Conservation (phyloP, 2,329 filamentous ascomycete species). For the Harringtonia aguacate region DNA sequence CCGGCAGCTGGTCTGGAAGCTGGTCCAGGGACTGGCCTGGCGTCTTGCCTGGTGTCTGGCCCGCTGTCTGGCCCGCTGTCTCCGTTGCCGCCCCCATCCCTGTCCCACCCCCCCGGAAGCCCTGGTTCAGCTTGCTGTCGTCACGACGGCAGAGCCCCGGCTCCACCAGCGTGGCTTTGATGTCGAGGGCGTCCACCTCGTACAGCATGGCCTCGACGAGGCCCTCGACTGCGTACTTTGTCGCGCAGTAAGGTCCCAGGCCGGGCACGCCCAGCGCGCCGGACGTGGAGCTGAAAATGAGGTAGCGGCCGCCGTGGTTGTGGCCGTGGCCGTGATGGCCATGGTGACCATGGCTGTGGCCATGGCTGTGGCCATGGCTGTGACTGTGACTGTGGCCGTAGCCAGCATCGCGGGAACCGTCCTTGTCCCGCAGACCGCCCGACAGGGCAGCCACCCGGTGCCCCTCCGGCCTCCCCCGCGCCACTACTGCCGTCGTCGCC, state of each 20-base stretch:
- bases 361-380: too few species aligned
- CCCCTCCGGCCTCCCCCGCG: not conserved
- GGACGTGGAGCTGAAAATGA: conserved; percentile 89
- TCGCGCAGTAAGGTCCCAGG: conserved; percentile 87
- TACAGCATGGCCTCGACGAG: conserved; percentile 95
- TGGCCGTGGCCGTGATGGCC: not conserved
- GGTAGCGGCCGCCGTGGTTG: conserved; percentile 56
- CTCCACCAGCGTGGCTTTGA: conserved; percentile 89
- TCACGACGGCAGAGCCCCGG: conserved; percentile 82
- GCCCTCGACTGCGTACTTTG: conserved; percentile 93
- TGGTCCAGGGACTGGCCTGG: too few species aligned
- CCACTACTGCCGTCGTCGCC: too few species aligned
- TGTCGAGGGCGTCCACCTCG: conserved; percentile 82
- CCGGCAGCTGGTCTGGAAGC: too few species aligned
- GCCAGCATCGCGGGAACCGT: too few species aligned
- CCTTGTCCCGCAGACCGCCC: too few species aligned
- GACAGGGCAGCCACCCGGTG: too few species aligned
- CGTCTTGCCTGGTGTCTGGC: too few species aligned
- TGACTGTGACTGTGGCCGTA: too few species aligned
- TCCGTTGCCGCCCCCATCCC: not conserved
- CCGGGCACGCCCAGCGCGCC: conserved; percentile 91
- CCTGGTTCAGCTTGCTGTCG: conserved; percentile 42
- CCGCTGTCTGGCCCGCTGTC: too few species aligned
- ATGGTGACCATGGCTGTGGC: not conserved
- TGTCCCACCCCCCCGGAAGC: too few species aligned